Evolutionary conservation across 257 asterid species (phyloP).

Genomic region (Sherardia arvensis): DNA sequence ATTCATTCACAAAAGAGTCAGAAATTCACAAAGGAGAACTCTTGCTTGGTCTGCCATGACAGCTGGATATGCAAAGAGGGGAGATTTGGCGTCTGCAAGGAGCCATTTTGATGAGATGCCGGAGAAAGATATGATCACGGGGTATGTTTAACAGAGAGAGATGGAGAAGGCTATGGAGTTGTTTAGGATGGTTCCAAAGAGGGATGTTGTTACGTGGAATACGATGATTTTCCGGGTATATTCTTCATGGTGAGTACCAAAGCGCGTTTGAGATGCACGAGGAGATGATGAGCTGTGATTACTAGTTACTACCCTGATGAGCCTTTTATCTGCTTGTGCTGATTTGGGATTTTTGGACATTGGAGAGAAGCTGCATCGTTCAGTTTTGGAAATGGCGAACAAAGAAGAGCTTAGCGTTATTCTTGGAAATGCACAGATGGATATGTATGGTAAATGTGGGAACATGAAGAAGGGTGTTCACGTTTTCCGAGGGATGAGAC

Average conservation of each 20-base stretch:
- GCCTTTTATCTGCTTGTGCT: conserved; percentile 64
- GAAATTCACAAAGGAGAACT: conserved; percentile 43
- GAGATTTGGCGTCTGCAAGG: conserved; percentile 40
- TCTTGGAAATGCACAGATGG: conserved; percentile 58
- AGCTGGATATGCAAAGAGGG: conserved; percentile 44
- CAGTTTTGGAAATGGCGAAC: conserved; percentile 30
- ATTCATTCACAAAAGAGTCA: conserved; percentile 48
- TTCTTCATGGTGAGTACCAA: conserved; percentile 30
- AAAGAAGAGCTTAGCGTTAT: conserved; percentile 27
- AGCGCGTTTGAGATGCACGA: conserved; percentile 50
- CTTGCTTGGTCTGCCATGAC: conserved; percentile 79
- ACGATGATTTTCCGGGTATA: conserved; percentile 59
- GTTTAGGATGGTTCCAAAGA: conserved; percentile 38
- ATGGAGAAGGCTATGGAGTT: conserved; percentile 51
- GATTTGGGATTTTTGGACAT: conserved; percentile 52
- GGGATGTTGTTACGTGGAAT: conserved; percentile 71
- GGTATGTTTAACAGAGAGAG: conserved; percentile 53
- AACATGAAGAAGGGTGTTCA: conserved; percentile 39
- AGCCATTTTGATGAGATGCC: conserved; percentile 52
- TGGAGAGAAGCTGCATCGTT: conserved; percentile 50
- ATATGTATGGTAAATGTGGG: conserved; percentile 76
- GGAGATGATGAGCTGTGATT: conserved; percentile 40
- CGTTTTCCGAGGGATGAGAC: conserved; percentile 44
- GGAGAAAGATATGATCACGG: conserved; percentile 65
- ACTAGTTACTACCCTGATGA: conserved; percentile 52